Evolutionary conservation across 1,284 basidiomycete genomes (phyloP).

Genomic region (Apiotrichum sp.): DNA sequence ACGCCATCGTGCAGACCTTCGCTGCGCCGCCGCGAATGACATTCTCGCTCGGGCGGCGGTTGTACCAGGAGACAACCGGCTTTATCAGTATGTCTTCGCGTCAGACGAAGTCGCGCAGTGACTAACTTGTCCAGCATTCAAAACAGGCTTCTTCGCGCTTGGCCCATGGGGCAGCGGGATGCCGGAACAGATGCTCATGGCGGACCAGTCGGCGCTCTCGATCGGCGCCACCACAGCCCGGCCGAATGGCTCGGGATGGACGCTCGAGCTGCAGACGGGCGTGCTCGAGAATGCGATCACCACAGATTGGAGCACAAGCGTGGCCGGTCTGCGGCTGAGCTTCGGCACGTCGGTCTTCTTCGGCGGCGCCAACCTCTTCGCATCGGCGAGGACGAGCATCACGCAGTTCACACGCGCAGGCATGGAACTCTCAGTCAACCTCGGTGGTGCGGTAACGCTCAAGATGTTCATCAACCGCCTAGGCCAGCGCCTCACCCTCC

Average conservation of each 20-base stretch:
- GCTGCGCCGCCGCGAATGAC: slow-evolving; percentile 46
- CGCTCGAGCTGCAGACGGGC: slow-evolving; percentile 39
- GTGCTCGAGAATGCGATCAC: slow-evolving; percentile 30
- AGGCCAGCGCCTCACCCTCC: slow-evolving; percentile 55
- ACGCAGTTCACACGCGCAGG: slow-evolving; percentile 35
- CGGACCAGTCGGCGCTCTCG: slow-evolving; percentile 35
- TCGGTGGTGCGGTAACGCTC: slow-evolving; percentile 28
- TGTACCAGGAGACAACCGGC: slow-evolving; percentile 45
- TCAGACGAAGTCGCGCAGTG: not conserved
- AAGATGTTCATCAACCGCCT: slow-evolving; percentile 41
- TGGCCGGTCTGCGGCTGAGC: slow-evolving; percentile 49
- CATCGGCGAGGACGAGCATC: slow-evolving; percentile 37
- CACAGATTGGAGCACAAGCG: slow-evolving; percentile 46
- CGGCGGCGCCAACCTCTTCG: slow-evolving; percentile 31
- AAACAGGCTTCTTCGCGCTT: slow-evolving; percentile 48
- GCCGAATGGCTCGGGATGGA: slow-evolving; percentile 40
- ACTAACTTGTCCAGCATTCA: slow-evolving; percentile 28
- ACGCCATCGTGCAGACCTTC: slow-evolving; percentile 33
- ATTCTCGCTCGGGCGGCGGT: slow-evolving; percentile 47
- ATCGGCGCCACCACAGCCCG: slow-evolving; percentile 38
- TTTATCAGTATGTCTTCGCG: slow-evolving; percentile 35
- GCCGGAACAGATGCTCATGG: slow-evolving; percentile 5
- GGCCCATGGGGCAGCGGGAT: slow-evolving; percentile 46
- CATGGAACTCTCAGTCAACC: slow-evolving; percentile 27
- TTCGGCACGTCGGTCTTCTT: slow-evolving; percentile 39